Percentiles rank a stretch among this genome's conserved stretches.
Conservation (phyloP, 2,329 filamentous ascomycete genomes). For the Colletotrichum higginsianum region DNA sequence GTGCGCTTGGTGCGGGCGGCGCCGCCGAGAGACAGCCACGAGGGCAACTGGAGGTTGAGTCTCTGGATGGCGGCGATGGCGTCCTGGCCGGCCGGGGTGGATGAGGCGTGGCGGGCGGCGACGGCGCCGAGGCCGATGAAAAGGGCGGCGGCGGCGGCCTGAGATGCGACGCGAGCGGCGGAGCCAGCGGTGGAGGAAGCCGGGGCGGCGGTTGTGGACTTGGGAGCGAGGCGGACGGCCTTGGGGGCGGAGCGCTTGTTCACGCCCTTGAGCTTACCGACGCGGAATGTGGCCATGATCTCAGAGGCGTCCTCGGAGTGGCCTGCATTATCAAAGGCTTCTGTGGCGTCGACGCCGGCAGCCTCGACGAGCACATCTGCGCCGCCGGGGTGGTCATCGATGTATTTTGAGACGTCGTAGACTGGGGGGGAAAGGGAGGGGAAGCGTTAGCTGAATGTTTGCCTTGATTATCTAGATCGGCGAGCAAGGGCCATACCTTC, state of each 20-base stretch:
- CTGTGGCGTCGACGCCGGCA: conserved; percentile 82
- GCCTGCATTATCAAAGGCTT: conserved; percentile 87
- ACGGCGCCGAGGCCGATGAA: conserved; percentile 44
- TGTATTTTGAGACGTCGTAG: conserved; percentile 71
- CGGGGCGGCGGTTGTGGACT: conserved; percentile 14
- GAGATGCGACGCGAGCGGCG: conserved; percentile 32
- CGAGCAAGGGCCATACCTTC: conserved; percentile 57
- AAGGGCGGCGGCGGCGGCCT: conserved; percentile 43
- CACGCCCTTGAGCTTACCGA: conserved; percentile 56
- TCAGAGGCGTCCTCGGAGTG: conserved; percentile 77
- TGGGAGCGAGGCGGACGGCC: conserved; percentile 45
- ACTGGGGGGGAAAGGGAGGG: conserved; percentile 58
- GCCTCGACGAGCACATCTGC: conserved; percentile 84
- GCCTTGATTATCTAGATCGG: background rate
- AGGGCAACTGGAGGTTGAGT: conserved; percentile 37
- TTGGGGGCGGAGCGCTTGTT: conserved; percentile 44
- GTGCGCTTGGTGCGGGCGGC: conserved; percentile 34
- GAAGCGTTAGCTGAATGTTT: background rate
- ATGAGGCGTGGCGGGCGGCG: conserved; percentile 44
- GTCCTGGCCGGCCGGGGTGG: conserved; percentile 36
- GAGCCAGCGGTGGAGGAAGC: conserved; percentile 23
- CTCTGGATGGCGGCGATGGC: conserved; percentile 40
- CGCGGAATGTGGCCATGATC: conserved; percentile 55
- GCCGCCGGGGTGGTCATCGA: conserved; percentile 78
- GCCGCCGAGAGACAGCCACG: conserved; percentile 22